Evolutionary conservation across 441 rosid genomes (phyloP), one percentile per base, ranked within the genome.

Genomic region (Corymbia calophylla): DNA sequence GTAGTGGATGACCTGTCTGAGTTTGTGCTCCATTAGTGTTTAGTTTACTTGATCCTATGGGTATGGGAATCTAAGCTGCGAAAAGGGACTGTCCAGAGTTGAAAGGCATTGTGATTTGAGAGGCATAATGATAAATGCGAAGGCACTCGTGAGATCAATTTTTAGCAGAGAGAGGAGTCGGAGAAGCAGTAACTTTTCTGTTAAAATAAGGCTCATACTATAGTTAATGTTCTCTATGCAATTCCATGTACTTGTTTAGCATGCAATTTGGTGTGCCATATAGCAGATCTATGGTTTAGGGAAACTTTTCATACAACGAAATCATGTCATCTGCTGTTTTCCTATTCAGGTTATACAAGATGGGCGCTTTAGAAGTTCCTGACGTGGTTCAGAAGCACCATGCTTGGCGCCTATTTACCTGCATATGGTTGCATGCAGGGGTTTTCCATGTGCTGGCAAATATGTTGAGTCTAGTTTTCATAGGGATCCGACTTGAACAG

Each of bases 371-470:
- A 62, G 95, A 94, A 90, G 94, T 94, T 87, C 35, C 89, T 39
- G 93, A 90, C 87, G 94, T 95, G 90, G 96, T 95, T 64, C 90
- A 93, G 16, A 39, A 82, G 64, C 97, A 92, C 88, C 96, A 98
- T 87, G 91, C 90, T 23, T 98, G 99, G 99, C 96, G 99, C 32
- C 89, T 98, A 85, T 68, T 97, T 68, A 91, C 97, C 91, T 98
- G 98, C 93, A 93, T 98, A 82, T 98, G 99, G 99, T 92, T 98
- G 90, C 99, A 97, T 27, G 99, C 96, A 27, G 99, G 99, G 21
- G 96, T 98, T 88, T 96, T 98, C 89, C 99, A 98, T 88, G 48
- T 98, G 55, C 96, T 98, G 90, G 97, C 99, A 88, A 98, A 98
- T 91, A 98, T 98, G 99, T 88, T 97, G 91, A 98, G 99, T 87